phyloP scores from a whole-genome alignment of 2,329 filamentous ascomycete species.

The Chaetoscypha palmicola region DNA sequence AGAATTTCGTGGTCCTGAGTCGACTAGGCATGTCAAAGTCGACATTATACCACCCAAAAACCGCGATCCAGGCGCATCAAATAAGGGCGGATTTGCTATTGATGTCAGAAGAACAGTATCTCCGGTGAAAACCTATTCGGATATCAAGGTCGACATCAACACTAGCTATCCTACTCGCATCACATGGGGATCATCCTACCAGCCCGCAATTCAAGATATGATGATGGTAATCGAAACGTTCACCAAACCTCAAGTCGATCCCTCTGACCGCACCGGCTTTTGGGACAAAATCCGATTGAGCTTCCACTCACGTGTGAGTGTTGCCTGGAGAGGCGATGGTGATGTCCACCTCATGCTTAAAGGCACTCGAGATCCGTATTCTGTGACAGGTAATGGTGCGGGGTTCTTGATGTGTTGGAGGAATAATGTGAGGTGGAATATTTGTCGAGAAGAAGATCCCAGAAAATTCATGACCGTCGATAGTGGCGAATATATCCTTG shows the following conservation, averaged over 20 bases:
- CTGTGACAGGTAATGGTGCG: constrained; percentile 84
- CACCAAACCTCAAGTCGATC: constrained; percentile 89
- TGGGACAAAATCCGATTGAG: constrained; percentile 97
- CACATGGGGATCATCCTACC: constrained; percentile 96
- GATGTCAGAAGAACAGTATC: constrained; percentile 87
- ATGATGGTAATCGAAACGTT: constrained; percentile 99
- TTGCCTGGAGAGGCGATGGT: constrained; percentile 91
- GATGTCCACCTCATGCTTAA: constrained; percentile 93
- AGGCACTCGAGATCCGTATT: constrained; percentile 85
- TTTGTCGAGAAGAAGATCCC: constrained; percentile 79
- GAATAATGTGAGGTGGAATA: constrained; percentile 81
- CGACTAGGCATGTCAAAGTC: constrained; percentile 71
- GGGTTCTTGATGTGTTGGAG: constrained; percentile 99
- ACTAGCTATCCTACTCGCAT: constrained; percentile 86
- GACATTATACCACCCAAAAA: constrained; percentile 69
- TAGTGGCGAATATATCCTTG: constrained; percentile 89
- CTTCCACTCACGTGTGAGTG: constrained; percentile 84
- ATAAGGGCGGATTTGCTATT: constrained; percentile 65
- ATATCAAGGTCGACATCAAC: constrained; percentile 88
- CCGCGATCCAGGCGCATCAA: constrained; percentile 46
- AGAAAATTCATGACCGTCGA: constrained; percentile 93
- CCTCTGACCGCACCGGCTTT: constrained; percentile 89
- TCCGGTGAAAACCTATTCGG: constrained; percentile 92
- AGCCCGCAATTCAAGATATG: constrained; percentile 97
- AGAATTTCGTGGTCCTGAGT: constrained; percentile 76